These are phyloP conservation scores for Amaranthus palmeri DNA, from an alignment of 148 eudicot species.

Conservation along the genomic window DNA sequence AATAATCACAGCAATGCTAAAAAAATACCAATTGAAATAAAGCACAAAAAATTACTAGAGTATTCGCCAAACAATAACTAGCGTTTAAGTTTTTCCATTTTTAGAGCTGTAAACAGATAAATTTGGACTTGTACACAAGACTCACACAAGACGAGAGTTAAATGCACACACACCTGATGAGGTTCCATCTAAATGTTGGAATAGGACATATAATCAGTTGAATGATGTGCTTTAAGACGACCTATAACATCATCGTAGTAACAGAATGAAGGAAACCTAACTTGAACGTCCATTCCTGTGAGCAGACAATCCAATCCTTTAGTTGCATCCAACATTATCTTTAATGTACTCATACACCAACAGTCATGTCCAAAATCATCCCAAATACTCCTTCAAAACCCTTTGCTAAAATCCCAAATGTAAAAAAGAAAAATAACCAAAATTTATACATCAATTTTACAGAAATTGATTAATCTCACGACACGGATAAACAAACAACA, in stretches of 20 bases:
- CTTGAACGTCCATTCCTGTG: conserved; percentile 70
- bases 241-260: neutral
- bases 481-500: too few relatives aligned
- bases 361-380: conserved; percentile 23
- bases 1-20: too few relatives aligned
- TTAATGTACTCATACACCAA: conserved; percentile 76
- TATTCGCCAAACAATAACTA: too few relatives aligned
- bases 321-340: conserved; percentile 77
- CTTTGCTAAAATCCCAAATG: too few relatives aligned
- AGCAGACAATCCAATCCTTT: conserved; percentile 84
- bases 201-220: neutral
- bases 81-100: neutral
- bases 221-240: neutral
- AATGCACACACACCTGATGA: neutral
- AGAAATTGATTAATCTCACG: too few relatives aligned
- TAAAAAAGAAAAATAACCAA: too few relatives aligned
- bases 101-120: neutral
- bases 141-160: neutral
- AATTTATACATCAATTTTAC: too few relatives aligned
- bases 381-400: too few relatives aligned
- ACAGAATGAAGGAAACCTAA: conserved; percentile 19
- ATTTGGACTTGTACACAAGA: too few relatives aligned
- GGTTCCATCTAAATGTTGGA: neutral
- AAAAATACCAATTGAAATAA: too few relatives aligned
- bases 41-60: too few relatives aligned